Conservation (phyloP, 2,329 filamentous ascomycete genomes). For the Alternaria ethzedia region DNA sequence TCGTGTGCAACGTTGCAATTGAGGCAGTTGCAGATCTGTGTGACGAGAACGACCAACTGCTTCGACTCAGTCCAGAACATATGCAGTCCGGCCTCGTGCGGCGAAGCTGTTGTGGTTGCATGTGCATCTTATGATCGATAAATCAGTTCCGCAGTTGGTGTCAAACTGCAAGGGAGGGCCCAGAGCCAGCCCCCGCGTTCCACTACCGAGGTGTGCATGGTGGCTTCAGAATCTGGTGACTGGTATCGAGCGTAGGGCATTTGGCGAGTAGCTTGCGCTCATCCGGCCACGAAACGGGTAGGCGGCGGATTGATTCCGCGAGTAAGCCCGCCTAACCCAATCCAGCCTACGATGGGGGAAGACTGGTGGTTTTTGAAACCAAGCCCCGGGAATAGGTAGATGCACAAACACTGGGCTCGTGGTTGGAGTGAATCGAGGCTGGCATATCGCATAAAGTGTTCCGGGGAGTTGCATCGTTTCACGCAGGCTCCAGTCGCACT, state of each 20-base stretch:
- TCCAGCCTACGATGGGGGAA: constrained; percentile 9
- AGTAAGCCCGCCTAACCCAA: constrained; percentile 13
- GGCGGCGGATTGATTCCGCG: constrained; percentile 25
- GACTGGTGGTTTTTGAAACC: neutral
- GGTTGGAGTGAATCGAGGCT: neutral
- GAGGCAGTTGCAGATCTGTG: neutral
- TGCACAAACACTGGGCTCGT: neutral
- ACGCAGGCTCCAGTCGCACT: neutral
- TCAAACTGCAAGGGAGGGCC: neutral
- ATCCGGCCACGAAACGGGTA: constrained; percentile 33
- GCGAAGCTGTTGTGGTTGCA: neutral
- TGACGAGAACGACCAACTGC: neutral
- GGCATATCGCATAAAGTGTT: neutral
- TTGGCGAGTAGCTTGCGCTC: constrained; percentile 28
- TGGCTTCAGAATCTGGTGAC: constrained; percentile 27
- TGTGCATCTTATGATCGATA: neutral
- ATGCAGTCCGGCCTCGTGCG: constrained; percentile 4
- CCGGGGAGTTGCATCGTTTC: neutral
- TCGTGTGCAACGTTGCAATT: neutral
- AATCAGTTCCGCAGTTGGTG: neutral
- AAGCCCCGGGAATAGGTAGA: neutral
- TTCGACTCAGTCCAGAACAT: neutral
- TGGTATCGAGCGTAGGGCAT: neutral
- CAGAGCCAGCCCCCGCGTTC: constrained; percentile 12
- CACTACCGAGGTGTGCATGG: constrained; percentile 1